These are phyloP conservation scores for Apocynum venetum DNA, from an alignment of 257 asterid genomes.

Conservation along the genomic window DNA sequence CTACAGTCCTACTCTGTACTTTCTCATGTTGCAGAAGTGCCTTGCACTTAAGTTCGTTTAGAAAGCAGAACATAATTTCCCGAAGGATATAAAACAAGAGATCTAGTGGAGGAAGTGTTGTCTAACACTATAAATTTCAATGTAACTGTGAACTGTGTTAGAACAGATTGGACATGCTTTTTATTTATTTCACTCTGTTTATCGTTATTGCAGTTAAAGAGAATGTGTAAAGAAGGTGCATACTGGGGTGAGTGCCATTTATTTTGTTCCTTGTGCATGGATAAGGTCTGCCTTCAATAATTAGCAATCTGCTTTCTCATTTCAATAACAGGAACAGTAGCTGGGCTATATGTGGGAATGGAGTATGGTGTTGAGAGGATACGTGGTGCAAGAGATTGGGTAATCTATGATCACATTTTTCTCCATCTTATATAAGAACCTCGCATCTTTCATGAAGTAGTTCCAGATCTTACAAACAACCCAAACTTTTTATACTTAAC, in stretches of 20 bases:
- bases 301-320: not conserved
- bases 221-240: slow-evolving; percentile 90
- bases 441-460: not conserved
- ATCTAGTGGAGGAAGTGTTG: not conserved
- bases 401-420: slow-evolving; percentile 24
- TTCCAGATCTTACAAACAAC: not conserved
- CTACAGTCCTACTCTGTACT: not conserved
- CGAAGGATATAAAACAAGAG: not conserved
- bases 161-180: not conserved
- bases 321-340: slow-evolving; percentile 58
- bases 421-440: not conserved
- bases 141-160: not conserved
- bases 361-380: slow-evolving; percentile 61
- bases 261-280: not conserved
- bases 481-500: too few relatives aligned
- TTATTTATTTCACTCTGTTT: slow-evolving; percentile 13
- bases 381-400: slow-evolving; percentile 88
- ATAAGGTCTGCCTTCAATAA: not conserved
- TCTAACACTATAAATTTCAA: not conserved
- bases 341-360: slow-evolving; percentile 74
- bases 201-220: slow-evolving; percentile 61
- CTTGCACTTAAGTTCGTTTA: not conserved
- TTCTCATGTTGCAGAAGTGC: not conserved
- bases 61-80: not conserved
- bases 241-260: slow-evolving; percentile 71